Percentiles rank a stretch among this genome's conserved stretches.
phyloP scores from a whole-genome alignment of 441 rosid genomes.

The Theobroma grandiflorum region DNA sequence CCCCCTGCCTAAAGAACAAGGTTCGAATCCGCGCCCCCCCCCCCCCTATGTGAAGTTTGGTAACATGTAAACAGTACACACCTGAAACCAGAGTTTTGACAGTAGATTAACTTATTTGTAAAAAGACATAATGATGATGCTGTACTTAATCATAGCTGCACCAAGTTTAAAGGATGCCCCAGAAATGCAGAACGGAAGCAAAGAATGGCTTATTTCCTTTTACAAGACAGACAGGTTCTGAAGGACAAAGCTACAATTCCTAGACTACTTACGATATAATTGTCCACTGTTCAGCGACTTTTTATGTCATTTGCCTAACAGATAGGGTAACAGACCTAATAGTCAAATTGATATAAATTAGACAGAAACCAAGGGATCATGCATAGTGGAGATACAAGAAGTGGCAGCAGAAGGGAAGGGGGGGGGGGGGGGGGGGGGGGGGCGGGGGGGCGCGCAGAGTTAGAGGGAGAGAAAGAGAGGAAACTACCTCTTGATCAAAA shows the following conservation, averaged over 20 bases:
- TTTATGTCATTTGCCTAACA: slow-evolving; percentile 9
- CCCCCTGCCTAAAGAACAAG: too few relatives aligned
- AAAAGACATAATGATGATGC: slow-evolving; percentile 5
- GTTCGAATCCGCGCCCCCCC: too few relatives aligned
- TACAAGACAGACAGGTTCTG: slow-evolving; percentile 14
- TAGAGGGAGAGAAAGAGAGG: background rate
- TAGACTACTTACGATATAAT: background rate
- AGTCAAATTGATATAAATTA: slow-evolving; percentile 20
- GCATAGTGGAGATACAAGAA: slow-evolving; percentile 11
- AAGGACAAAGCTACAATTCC: slow-evolving; percentile 2
- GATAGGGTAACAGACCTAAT: background rate
- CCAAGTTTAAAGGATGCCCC: slow-evolving; percentile 4
- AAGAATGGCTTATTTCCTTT: slow-evolving; percentile 12
- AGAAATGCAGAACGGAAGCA: slow-evolving; percentile 16
- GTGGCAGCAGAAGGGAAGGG: background rate
- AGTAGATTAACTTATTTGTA: slow-evolving; percentile 9
- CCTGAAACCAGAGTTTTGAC: slow-evolving; percentile 1
- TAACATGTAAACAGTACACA: slow-evolving; percentile 4
- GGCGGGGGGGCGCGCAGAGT: too few relatives aligned
- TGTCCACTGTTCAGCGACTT: slow-evolving; percentile 11
- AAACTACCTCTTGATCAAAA: slow-evolving; percentile 75
- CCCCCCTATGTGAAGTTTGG: too few relatives aligned
- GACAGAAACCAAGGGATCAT: slow-evolving; percentile 25
- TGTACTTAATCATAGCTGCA: slow-evolving; percentile 3
- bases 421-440: too few relatives aligned